Evolutionary conservation across 1,284 basidiomycete species (phyloP).

Genomic region (Cystobasidiaceae sp.): DNA sequence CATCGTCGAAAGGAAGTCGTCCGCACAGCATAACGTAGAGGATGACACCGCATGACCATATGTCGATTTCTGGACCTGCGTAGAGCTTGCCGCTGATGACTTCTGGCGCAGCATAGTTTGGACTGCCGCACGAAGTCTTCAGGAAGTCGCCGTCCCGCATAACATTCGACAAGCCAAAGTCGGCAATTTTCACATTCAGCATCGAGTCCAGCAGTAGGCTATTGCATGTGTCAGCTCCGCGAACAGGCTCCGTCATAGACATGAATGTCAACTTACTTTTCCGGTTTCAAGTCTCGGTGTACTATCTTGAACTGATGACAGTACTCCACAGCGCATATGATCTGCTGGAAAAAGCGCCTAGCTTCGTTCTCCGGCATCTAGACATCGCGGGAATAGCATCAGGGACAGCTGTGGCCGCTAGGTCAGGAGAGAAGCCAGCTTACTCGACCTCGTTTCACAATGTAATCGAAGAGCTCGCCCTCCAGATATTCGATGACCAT

Average conservation of each 20-base stretch:
- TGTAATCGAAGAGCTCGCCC: slow-evolving; percentile 93
- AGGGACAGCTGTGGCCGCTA: background rate
- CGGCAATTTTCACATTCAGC: slow-evolving; percentile 78
- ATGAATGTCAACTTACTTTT: slow-evolving; percentile 67
- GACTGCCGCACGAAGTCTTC: slow-evolving; percentile 89
- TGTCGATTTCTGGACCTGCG: slow-evolving; percentile 91
- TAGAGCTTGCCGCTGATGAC: slow-evolving; percentile 89
- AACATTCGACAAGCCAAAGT: slow-evolving; percentile 89
- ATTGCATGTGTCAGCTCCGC: background rate
- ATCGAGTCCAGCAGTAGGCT: slow-evolving; percentile 53
- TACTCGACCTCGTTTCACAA: slow-evolving; percentile 68
- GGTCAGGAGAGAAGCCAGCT: background rate
- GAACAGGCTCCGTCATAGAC: background rate
- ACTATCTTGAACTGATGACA: slow-evolving; percentile 91
- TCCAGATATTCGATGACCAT: slow-evolving; percentile 72
- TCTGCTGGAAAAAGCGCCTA: slow-evolving; percentile 89
- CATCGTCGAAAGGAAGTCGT: slow-evolving; percentile 87
- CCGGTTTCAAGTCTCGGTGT: slow-evolving; percentile 90
- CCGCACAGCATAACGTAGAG: slow-evolving; percentile 93
- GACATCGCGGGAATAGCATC: background rate
- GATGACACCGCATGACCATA: slow-evolving; percentile 96
- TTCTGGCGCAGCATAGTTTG: slow-evolving; percentile 93
- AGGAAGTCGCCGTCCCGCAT: slow-evolving; percentile 92
- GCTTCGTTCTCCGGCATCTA: slow-evolving; percentile 79
- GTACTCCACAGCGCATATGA: slow-evolving; percentile 92